These are phyloP conservation scores for Zea luxurians DNA, from an alignment of 176 grass and related monocot species.

Conservation along the genomic window DNA sequence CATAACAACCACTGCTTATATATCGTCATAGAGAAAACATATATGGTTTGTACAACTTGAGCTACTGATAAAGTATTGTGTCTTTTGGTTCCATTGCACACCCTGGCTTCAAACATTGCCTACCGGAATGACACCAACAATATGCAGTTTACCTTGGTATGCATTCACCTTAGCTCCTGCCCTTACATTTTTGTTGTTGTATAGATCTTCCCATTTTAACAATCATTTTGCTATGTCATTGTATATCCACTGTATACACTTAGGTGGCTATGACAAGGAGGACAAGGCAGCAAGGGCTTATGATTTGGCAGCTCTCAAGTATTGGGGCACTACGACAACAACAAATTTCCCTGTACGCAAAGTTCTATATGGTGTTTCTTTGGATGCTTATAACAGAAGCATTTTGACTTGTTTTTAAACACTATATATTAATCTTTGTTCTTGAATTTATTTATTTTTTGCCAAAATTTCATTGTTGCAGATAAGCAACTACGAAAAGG, in stretches of 20 bases:
- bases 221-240: background rate
- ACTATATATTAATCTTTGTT: background rate
- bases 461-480: constrained; percentile 6
- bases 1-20: background rate
- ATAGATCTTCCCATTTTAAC: background rate
- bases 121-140: constrained; percentile 27
- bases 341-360: constrained; percentile 65
- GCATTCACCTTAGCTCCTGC: background rate
- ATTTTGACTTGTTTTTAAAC: background rate
- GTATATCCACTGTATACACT: constrained; percentile 3
- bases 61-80: constrained; percentile 25
- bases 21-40: background rate
- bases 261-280: constrained; percentile 74
- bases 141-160: constrained; percentile 71
- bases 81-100: constrained; percentile 1
- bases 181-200: background rate
- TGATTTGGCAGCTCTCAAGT: constrained; percentile 78
- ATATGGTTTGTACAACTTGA: background rate
- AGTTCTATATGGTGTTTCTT: background rate
- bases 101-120: background rate
- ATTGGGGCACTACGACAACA: constrained; percentile 68
- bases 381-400: background rate
- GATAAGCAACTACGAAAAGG: constrained; percentile 58
- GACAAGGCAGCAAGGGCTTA: constrained; percentile 77
- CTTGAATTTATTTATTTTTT: background rate